Base-by-base conservation (phyloP, 148 eudicot genomes). In the Chenopodium quinoa region DNA sequence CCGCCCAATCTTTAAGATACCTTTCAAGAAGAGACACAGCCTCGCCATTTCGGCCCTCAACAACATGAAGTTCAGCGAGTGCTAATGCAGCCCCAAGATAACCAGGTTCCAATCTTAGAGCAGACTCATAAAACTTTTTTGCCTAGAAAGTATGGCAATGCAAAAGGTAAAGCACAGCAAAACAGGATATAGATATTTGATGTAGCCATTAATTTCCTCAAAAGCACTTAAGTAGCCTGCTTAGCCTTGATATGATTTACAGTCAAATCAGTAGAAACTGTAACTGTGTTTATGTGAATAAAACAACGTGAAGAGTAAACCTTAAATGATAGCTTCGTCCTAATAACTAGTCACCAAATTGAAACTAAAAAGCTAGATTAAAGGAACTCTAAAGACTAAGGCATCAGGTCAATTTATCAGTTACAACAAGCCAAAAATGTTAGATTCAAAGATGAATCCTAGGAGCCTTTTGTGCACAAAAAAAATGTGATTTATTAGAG, bases 51-150 rank as follows among this genome's bases (percentile, higher is more conserved):
- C 98, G 88, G 31, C 99, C 98, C 87, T 96, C 99, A n/a, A 89
- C 80, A 48, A 96, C 92, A 82, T 96, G 99, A 76, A 96, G 95
- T 87, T 96, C 99, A 32, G 99, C 98, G 82, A 96, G 90, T 71
- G 99, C 99, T 76, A 93, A 85, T 71, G 98, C 99, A 83, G 99
- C 98, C 83, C 97, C 95, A 65, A 96, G 94, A 81, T 92, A 96
- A 88, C 98, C 92, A 69, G 99, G 99, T 83, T 96, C 99, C 85
- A 93, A 84, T 83, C 99, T 90, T 3, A 96, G 95, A 75, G 99
- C 97, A 76, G 99, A 92, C 86, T 96, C 99, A 67, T 93, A 96
- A 72, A 93, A 96, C 86, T 91, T 96, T 83, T 96, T 93, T 70
- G 98, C 99, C 99, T 96, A 87, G 52, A 65, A 22, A 67, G 66